phyloP scores from a whole-genome alignment of 2,329 filamentous ascomycete genomes.

The Paraconiothyrium brasiliense region DNA sequence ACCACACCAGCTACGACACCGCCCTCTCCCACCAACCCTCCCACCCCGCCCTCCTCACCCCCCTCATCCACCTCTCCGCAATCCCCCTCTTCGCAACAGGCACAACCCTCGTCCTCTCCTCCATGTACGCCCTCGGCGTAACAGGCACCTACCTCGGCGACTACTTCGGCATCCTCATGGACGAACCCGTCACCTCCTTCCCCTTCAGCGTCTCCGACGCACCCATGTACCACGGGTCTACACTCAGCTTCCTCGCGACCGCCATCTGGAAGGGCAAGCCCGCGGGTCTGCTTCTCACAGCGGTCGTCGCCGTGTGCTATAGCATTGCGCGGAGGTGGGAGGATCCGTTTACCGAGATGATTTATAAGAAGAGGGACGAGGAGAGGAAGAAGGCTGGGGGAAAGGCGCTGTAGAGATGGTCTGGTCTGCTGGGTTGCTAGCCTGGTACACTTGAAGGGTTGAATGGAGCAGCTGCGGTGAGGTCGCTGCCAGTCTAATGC shows the following conservation, averaged over 20 bases:
- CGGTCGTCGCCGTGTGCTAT: slow-evolving; percentile 80
- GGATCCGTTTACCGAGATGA: slow-evolving; percentile 92
- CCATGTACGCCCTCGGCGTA: slow-evolving; percentile 90
- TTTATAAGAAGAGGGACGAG: slow-evolving; percentile 85
- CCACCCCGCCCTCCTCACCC: slow-evolving; percentile 74
- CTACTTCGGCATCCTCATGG: slow-evolving; percentile 99
- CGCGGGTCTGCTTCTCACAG: slow-evolving; percentile 81
- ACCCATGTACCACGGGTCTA: slow-evolving; percentile 97
- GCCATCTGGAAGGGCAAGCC: slow-evolving; percentile 87
- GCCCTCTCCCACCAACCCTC: slow-evolving; percentile 80
- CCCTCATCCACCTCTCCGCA: slow-evolving; percentile 69
- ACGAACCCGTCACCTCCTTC: slow-evolving; percentile 91
- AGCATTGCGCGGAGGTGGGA: slow-evolving; percentile 83
- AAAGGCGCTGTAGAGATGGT: slow-evolving; percentile 33
- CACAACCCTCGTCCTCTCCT: slow-evolving; percentile 85
- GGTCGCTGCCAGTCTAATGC: neutral
- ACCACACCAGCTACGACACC: slow-evolving; percentile 74
- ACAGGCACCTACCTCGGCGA: slow-evolving; percentile 97
- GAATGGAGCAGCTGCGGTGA: neutral
- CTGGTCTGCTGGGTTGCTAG: neutral
- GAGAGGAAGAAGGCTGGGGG: slow-evolving; percentile 54
- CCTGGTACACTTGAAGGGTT: neutral
- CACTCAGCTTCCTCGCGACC: slow-evolving; percentile 89
- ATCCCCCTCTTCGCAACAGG: slow-evolving; percentile 77
- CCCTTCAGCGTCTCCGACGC: slow-evolving; percentile 91